phyloP scores from a whole-genome alignment of 495 filamentous ascomycete genomes.

The Xylaria palmicola region DNA sequence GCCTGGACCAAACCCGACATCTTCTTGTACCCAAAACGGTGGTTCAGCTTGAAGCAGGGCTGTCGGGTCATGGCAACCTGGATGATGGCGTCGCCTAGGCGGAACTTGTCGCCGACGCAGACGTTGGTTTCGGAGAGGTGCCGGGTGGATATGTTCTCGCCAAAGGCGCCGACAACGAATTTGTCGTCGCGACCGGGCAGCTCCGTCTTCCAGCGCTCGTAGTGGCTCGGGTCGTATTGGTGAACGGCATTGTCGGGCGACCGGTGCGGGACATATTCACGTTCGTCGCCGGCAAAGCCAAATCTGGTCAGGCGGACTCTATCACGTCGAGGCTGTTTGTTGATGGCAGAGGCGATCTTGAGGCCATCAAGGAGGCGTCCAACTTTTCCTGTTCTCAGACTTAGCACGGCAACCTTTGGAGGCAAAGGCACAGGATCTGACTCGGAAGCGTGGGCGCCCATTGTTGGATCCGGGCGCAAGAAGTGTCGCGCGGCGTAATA shows the following conservation, averaged over 20 bases:
- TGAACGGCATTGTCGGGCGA: slow-evolving; percentile 47
- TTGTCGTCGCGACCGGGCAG: slow-evolving; percentile 29
- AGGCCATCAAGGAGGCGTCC: slow-evolving; percentile 30
- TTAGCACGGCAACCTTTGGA: slow-evolving; percentile 47
- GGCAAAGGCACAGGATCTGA: slow-evolving; percentile 48
- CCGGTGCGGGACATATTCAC: slow-evolving; percentile 39
- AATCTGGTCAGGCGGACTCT: slow-evolving; percentile 30
- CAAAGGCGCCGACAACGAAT: slow-evolving; percentile 46
- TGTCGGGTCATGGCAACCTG: slow-evolving; percentile 39
- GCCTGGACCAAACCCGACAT: slow-evolving; percentile 41
- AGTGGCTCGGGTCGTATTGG: slow-evolving; percentile 44
- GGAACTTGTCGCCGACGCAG: slow-evolving; percentile 47
- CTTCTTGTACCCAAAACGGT: slow-evolving; percentile 44
- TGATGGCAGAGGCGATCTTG: slow-evolving; percentile 40
- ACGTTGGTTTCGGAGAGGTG: slow-evolving; percentile 42
- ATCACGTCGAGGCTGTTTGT: slow-evolving; percentile 37
- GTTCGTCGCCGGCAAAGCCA: slow-evolving; percentile 43
- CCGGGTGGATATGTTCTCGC: slow-evolving; percentile 42
- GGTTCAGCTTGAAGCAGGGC: slow-evolving; percentile 57
- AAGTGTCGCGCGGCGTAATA: neutral
- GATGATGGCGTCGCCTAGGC: slow-evolving; percentile 31
- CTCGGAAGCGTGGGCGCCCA: slow-evolving; percentile 54
- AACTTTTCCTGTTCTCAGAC: slow-evolving; percentile 42
- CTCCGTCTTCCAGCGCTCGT: slow-evolving; percentile 37
- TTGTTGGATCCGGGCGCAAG: neutral